Base-by-base conservation (phyloP, 192 early-diverging fungal genomes). In the Coemansia sp. region DNA sequence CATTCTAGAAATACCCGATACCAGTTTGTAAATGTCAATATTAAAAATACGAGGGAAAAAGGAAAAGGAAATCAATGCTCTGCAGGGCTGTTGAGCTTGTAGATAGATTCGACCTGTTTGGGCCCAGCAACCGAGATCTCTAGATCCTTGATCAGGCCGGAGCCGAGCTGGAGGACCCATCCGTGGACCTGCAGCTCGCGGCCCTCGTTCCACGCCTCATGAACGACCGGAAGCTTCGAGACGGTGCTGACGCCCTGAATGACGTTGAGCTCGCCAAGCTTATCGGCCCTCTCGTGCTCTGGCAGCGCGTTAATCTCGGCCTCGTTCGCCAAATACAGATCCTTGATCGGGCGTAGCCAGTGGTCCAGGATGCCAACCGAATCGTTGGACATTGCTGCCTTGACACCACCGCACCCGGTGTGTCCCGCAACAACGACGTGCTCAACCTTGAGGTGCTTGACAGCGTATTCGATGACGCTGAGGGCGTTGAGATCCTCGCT, bases 361-460 rank as follows among this genome's bases (percentile, higher is more conserved):
- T 92, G 93, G 74, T 98, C 92, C 29, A 98, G 88, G 21, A 94
- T 74, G 18, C 91, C 92, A 51, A 86, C 81, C 56, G 91, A 85
- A 39, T 84, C 72, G 56, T 79, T 84, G 18, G 75, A 72, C 72
- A 87, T 71, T 15, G 89, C 87, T 1, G 86, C 86, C 33, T 77
- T 77, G 21, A 93, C 79, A 65, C 91, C 91, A 59, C 91, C 91
- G 59, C 91, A 93, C 37, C 85, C 71, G 40, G 89, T 90, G 64
- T 92, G 91, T 7, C 94, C 95, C 60, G 93, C 95, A 10, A 99
- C 91, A 60, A 99, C 84, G 63, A 99, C 83, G 67, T 99, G 93
- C 69, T 95, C 87, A 60, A 99, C 94, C 71, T 91, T 89, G 60
- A 99, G 87, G 39, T 89, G 85, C 52, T 94, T 88, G 57, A 99